Evolutionary conservation across 805 yeast species (phyloP).

Genomic region (Saccharomycopsis vini): DNA sequence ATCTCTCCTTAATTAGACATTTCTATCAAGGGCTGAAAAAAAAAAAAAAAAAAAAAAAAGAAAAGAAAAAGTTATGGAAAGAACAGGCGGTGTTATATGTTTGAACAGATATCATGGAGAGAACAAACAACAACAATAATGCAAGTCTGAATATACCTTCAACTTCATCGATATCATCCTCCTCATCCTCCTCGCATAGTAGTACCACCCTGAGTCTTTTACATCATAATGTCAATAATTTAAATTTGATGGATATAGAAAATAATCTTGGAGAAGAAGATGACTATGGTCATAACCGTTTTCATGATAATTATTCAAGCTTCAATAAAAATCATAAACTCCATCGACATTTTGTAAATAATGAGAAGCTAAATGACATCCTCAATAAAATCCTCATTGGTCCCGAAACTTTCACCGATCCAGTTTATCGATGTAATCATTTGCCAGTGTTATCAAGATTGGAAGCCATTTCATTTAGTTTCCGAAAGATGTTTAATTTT

Average conservation of each 20-base stretch:
- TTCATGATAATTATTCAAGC: not conserved
- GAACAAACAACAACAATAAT: too few relatives aligned
- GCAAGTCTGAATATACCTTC: too few relatives aligned
- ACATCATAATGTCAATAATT: not conserved
- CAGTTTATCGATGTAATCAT: constrained; percentile 8
- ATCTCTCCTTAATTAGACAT: too few relatives aligned
- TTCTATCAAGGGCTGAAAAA: too few relatives aligned
- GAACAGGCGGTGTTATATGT: too few relatives aligned
- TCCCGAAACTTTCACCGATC: constrained; percentile 6
- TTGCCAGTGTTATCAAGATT: not conserved
- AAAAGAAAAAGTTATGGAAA: too few relatives aligned
- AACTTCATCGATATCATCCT: too few relatives aligned
- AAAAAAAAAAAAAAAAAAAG: too few relatives aligned
- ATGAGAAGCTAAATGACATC: not conserved
- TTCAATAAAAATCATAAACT: not conserved
- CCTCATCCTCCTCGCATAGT: too few relatives aligned
- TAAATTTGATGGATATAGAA: not conserved
- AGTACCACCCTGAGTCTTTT: too few relatives aligned
- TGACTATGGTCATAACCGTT: not conserved
- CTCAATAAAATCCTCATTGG: constrained; percentile 1
- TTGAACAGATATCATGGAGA: too few relatives aligned
- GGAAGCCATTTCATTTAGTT: constrained; percentile 44
- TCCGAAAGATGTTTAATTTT: constrained; percentile 31
- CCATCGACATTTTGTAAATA: not conserved
- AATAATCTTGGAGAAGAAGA: not conserved